phyloP scores from a whole-genome alignment of 345 rosid species.

The Adansonia digitata region DNA sequence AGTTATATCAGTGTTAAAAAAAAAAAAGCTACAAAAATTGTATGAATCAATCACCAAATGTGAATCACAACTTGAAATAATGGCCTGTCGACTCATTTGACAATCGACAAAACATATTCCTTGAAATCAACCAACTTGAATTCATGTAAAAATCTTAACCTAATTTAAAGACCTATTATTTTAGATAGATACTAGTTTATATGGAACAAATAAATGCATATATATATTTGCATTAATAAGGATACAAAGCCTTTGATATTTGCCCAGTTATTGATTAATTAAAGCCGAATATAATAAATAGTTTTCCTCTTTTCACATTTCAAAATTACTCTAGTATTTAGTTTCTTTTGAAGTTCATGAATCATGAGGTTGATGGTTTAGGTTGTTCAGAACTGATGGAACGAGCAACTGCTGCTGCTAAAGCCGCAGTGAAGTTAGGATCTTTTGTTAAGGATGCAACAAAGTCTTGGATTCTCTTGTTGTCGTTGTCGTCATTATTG shows the following conservation, averaged over 20 bases:
- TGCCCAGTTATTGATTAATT: not conserved
- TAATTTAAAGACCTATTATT: not conserved
- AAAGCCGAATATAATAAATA: too few relatives aligned
- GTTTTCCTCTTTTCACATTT: too few relatives aligned
- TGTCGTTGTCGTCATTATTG: not conserved
- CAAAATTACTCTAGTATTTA: too few relatives aligned
- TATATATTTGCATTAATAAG: not conserved
- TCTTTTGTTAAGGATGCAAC: conserved; percentile 33
- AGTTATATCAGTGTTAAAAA: too few relatives aligned
- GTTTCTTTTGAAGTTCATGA: too few relatives aligned
- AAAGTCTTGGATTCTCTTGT: conserved; percentile 25
- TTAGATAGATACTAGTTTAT: not conserved
- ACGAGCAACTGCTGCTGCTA: conserved; percentile 42
- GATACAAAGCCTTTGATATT: not conserved
- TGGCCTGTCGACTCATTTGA: too few relatives aligned
- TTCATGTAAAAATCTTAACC: not conserved
- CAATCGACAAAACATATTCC: too few relatives aligned
- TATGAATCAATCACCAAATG: too few relatives aligned
- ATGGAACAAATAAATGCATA: too few relatives aligned
- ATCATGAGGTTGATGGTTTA: not conserved
- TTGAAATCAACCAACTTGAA: too few relatives aligned
- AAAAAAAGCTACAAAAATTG: too few relatives aligned
- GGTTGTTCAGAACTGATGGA: conserved; percentile 16
- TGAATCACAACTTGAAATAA: too few relatives aligned
- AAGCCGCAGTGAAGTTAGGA: conserved; percentile 29